Conservation (phyloP, 1,284 basidiomycete species). For the Microbotryomycetes sp. region DNA sequence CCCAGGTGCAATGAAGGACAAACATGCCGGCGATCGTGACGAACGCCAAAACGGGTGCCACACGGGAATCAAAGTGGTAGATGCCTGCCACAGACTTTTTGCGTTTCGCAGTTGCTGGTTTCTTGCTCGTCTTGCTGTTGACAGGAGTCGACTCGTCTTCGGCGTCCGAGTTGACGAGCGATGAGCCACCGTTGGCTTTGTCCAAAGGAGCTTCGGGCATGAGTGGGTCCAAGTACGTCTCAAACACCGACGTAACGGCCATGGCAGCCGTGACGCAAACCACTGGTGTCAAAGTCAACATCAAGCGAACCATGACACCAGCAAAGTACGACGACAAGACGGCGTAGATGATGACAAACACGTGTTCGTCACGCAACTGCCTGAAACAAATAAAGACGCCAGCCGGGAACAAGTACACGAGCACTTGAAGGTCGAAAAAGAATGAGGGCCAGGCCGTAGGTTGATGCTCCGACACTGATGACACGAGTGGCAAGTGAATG, state of each 20-base stretch:
- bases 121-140: constrained; percentile 24
- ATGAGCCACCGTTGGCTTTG: constrained; percentile 19
- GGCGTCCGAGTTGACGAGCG: constrained; percentile 43
- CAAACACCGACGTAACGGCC: constrained; percentile 78
- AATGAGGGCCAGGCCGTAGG: constrained; percentile 99
- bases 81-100: constrained; percentile 53
- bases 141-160: constrained; percentile 45
- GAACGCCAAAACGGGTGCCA: constrained; percentile 70
- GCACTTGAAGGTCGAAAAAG: constrained; percentile 98
- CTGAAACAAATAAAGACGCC: constrained; percentile 92
- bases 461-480: constrained; percentile 99
- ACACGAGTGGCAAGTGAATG: constrained; percentile 61
- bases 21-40: constrained; percentile 77
- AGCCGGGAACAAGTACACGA: constrained; percentile 96
- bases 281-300: constrained; percentile 85
- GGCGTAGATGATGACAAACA: constrained; percentile 98
- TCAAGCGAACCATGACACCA: constrained; percentile 96
- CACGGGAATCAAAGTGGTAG: constrained; percentile 76
- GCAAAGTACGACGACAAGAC: constrained; percentile 96
- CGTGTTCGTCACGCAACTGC: constrained; percentile 88
- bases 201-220: constrained; percentile 39
- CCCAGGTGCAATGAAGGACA: constrained; percentile 90
- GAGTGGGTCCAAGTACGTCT: constrained; percentile 72
- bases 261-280: constrained; percentile 89
- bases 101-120: constrained; percentile 11